Percentiles rank a stretch among this genome's conserved stretches.
Evolutionary conservation across 1,139 yeast species (phyloP).

Genomic region (Kluyveromyces marxianus): DNA sequence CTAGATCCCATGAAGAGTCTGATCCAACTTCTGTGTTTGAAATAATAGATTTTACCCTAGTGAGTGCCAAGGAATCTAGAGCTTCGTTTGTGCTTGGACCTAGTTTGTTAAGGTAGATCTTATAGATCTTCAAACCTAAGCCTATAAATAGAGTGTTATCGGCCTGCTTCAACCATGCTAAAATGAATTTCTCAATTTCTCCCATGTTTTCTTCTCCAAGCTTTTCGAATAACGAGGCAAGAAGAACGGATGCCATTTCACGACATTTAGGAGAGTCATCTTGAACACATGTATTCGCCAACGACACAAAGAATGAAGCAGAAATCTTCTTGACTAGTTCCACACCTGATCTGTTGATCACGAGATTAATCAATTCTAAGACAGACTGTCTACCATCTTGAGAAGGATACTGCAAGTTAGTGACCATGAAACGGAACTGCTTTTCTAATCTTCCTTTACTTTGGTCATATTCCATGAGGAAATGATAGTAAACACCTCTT

Average conservation of each 20-base stretch:
- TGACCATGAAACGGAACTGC: conserved; percentile 76
- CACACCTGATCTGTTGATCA: conserved; percentile 59
- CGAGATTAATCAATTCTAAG: conserved; percentile 72
- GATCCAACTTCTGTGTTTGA: conserved; percentile 33
- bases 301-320: conserved; percentile 72
- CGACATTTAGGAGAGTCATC: conserved; percentile 81
- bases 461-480: conserved; percentile 91
- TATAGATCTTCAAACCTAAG: conserved; percentile 73
- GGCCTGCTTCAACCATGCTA: conserved; percentile 61
- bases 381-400: conserved; percentile 85
- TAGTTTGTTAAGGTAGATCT: conserved; percentile 48
- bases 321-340: conserved; percentile 57
- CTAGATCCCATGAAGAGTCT: conserved; percentile 58
- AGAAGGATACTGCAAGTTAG: conserved; percentile 78
- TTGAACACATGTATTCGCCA: conserved; percentile 68
- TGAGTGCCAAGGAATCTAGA: conserved; percentile 37
- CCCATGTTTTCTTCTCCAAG: conserved; percentile 38
- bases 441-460: conserved; percentile 79
- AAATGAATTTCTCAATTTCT: conserved; percentile 50
- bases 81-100: conserved; percentile 37
- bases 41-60: conserved; percentile 36
- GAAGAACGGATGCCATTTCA: conserved; percentile 68
- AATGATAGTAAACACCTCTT: conserved; percentile 75
- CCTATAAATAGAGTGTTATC: conserved; percentile 51
- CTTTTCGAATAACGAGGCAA: conserved; percentile 49